A percentile compares a stretch with the other conserved stretches of the same genome.
Evolutionary conservation across 192 early-diverging fungal species (phyloP).

Genomic region (Umbelopsis vinacea): DNA sequence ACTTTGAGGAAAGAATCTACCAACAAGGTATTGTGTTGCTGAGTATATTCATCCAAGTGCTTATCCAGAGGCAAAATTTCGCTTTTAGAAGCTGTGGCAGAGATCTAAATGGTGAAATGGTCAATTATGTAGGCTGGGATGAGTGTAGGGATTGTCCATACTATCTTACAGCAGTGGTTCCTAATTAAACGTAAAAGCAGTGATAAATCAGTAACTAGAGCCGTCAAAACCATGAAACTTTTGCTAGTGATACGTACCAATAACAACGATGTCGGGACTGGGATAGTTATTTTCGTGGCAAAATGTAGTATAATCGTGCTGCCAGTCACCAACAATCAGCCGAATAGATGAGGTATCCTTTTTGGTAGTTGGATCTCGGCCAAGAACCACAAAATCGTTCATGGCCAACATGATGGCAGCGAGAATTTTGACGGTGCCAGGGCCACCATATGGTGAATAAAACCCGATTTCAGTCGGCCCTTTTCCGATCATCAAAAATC

Average conservation of each 20-base stretch:
- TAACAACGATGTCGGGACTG: slow-evolving; percentile 15
- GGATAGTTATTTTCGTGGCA: slow-evolving; percentile 13
- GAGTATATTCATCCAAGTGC: slow-evolving; percentile 22
- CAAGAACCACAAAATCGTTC: slow-evolving; percentile 12
- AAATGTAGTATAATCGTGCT: slow-evolving; percentile 5
- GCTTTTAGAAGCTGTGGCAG: slow-evolving; percentile 1
- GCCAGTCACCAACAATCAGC: slow-evolving; percentile 5
- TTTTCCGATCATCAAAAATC: slow-evolving; percentile 8
- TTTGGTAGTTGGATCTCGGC: not conserved
- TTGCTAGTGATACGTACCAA: not conserved
- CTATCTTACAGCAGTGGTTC: slow-evolving; percentile 4
- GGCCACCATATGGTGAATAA: slow-evolving; percentile 14
- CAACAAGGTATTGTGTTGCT: slow-evolving; percentile 6
- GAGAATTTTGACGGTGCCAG: not conserved
- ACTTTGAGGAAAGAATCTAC: slow-evolving; percentile 22
- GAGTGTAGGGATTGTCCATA: no score
- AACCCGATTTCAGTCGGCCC: slow-evolving; percentile 6
- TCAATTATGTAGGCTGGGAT: not conserved
- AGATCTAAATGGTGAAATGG: not conserved
- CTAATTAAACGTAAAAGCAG: not conserved
- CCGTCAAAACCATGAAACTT: not conserved
- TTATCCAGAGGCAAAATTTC: slow-evolving; percentile 19
- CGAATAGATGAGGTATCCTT: not conserved
- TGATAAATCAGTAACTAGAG: not conserved
- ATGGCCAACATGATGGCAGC: slow-evolving; percentile 1